These are phyloP conservation scores for Populus hybrid DNA, from an alignment of 441 rosid species.

Conservation along the genomic window DNA sequence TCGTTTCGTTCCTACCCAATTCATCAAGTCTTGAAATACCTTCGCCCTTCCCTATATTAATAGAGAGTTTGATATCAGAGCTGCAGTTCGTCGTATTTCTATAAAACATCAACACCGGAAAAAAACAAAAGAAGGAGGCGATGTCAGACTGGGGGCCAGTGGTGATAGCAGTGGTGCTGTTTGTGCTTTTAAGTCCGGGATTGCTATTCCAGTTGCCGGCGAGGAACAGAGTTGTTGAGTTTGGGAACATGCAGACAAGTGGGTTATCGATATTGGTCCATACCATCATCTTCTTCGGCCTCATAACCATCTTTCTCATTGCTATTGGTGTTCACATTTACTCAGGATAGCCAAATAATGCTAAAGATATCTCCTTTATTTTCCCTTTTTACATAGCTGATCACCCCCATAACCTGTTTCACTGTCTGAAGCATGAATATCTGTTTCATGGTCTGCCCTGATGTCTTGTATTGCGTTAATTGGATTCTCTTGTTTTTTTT, in stretches of 20 bases:
- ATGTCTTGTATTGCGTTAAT: background rate
- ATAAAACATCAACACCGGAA: background rate
- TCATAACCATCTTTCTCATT: slow-evolving; percentile 62
- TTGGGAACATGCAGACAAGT: slow-evolving; percentile 79
- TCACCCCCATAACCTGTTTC: background rate
- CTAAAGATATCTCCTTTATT: too few species aligned
- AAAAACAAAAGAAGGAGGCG: background rate
- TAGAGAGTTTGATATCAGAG: background rate
- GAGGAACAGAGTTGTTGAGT: slow-evolving; percentile 56
- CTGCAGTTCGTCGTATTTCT: background rate
- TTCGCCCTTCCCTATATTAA: background rate
- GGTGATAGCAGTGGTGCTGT: slow-evolving; percentile 54
- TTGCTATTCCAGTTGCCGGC: slow-evolving; percentile 75
- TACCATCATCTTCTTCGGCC: slow-evolving; percentile 62
- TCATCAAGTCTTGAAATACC: background rate
- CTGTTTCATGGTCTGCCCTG: background rate
- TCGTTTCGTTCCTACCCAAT: background rate
- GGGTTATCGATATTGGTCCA: slow-evolving; percentile 73
- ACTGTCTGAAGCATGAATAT: too few species aligned
- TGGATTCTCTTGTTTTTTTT: background rate
- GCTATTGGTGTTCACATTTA: slow-evolving; percentile 76
- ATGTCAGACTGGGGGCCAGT: slow-evolving; percentile 84
- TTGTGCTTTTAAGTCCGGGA: slow-evolving; percentile 80
- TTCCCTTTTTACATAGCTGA: too few species aligned
- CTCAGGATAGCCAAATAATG: slow-evolving; percentile 18